These are phyloP conservation scores for Rickenella mellea DNA, from an alignment of 768 basidiomycete species.

Conservation along the genomic window DNA sequence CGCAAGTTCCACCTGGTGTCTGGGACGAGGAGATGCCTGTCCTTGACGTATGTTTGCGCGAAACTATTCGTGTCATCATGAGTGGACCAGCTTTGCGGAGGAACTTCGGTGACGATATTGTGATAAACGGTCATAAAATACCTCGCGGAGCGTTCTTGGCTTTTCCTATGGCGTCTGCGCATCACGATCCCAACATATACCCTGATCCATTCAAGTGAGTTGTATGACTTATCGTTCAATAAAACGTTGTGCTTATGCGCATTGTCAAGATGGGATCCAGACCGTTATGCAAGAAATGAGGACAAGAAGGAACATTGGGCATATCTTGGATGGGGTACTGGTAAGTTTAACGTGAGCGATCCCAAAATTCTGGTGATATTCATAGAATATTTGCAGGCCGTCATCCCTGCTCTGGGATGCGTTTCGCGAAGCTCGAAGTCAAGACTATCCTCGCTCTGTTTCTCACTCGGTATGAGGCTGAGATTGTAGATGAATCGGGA, in stretches of 20 bases:
- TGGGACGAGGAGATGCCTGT: conserved; percentile 68
- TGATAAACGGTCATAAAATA: conserved; percentile 59
- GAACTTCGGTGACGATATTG: conserved; percentile 63
- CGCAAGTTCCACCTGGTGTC: conserved; percentile 53
- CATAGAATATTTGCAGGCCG: too few relatives aligned
- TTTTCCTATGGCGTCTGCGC: conserved; percentile 74
- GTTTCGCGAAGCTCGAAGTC: conserved; percentile 64
- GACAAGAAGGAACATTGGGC: conserved; percentile 43
- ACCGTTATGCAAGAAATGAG: conserved; percentile 22
- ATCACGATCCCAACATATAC: conserved; percentile 66
- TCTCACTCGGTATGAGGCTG: conserved; percentile 52
- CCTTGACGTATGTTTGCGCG: conserved; percentile 63
- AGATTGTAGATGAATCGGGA: conserved; percentile 45
- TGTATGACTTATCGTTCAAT: conserved; percentile 22
- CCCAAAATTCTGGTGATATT: too few relatives aligned
- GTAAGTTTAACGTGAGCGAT: conserved; percentile 42
- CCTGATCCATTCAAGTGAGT: conserved; percentile 74
- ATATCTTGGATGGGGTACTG: conserved; percentile 76
- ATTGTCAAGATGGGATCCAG: neutral
- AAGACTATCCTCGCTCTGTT: conserved; percentile 65
- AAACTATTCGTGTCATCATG: conserved; percentile 71
- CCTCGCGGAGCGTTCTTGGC: conserved; percentile 69
- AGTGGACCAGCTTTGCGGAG: conserved; percentile 75
- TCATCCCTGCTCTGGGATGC: conserved; percentile 53
- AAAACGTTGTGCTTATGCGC: neutral